These are phyloP conservation scores for Lipomyces oligophaga DNA, from an alignment of 805 yeast species.

Conservation along the genomic window DNA sequence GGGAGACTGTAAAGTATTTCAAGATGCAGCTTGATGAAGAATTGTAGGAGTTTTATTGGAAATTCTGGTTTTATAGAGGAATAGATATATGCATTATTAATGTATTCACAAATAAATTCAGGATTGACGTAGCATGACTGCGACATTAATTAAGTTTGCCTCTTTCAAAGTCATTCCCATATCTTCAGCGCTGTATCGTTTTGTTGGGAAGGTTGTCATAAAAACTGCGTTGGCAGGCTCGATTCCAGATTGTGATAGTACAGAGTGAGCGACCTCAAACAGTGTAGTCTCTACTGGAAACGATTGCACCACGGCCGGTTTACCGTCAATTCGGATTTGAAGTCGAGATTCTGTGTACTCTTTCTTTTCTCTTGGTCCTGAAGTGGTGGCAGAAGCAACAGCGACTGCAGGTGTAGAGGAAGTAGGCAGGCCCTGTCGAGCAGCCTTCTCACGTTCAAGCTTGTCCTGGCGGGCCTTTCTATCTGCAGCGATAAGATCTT, in stretches of 20 bases:
- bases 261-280: constrained; percentile 32
- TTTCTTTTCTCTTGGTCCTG: constrained; percentile 22
- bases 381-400: constrained; percentile 22
- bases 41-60: neutral
- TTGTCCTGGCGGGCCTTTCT: constrained; percentile 33
- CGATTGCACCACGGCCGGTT: constrained; percentile 32
- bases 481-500: constrained; percentile 39
- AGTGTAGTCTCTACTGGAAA: constrained; percentile 33
- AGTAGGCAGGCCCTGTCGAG: constrained; percentile 13
- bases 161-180: constrained; percentile 33
- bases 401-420: constrained; percentile 11
- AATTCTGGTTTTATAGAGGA: too few species aligned
- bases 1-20: constrained; percentile 32
- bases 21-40: constrained; percentile 23
- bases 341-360: constrained; percentile 30
- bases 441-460: constrained; percentile 18
- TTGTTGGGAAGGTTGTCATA: constrained; percentile 37
- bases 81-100: too few species aligned
- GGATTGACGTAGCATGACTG: constrained; percentile 28
- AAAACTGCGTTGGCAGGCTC: constrained; percentile 29
- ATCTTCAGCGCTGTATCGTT: constrained; percentile 28
- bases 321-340: constrained; percentile 31
- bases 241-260: constrained; percentile 30
- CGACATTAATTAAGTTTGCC: constrained; percentile 36
- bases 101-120: neutral